Conservation (phyloP, 352 stramenopile genomes). For the Globisporangium heterothallicum region DNA sequence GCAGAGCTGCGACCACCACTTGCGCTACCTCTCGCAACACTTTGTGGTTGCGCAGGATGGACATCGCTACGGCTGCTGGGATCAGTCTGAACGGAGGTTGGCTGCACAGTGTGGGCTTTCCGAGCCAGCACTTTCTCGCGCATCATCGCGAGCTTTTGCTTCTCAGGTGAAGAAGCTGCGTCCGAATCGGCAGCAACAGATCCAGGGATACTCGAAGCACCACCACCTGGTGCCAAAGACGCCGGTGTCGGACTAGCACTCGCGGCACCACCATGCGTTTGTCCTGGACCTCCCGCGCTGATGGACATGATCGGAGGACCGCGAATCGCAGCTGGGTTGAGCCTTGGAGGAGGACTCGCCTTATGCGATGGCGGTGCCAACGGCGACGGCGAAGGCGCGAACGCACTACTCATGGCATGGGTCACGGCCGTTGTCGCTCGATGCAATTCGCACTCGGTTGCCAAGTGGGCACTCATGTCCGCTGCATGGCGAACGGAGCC, state of each 20-base stretch:
- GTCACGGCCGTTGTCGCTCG: slow-evolving; percentile 19
- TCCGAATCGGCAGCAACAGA: slow-evolving; percentile 8
- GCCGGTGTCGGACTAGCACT: neutral
- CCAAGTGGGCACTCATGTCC: slow-evolving; percentile 34
- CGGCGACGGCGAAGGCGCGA: slow-evolving; percentile 7
- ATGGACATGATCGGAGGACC: slow-evolving; percentile 18
- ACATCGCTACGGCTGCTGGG: neutral
- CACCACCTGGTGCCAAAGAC: neutral
- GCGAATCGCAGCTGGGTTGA: slow-evolving; percentile 23
- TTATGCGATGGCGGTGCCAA: too few relatives aligned
- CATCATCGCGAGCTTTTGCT: slow-evolving; percentile 36
- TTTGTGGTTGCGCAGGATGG: neutral
- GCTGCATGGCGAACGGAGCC: slow-evolving; percentile 28
- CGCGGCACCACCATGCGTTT: neutral
- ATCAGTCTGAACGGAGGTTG: neutral
- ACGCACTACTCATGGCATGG: slow-evolving; percentile 17
- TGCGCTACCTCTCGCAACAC: too few relatives aligned
- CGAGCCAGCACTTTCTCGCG: slow-evolving; percentile 39
- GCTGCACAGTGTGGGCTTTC: too few relatives aligned
- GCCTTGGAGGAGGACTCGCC: slow-evolving; percentile 1
- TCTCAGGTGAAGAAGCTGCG: slow-evolving; percentile 16
- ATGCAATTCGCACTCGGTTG: slow-evolving; percentile 36
- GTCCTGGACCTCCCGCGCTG: slow-evolving; percentile 15
- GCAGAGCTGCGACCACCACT: too few relatives aligned
- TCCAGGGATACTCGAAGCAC: neutral